phyloP scores from a whole-genome alignment of 2,329 filamentous ascomycete species.

The Penicillium sp. region DNA sequence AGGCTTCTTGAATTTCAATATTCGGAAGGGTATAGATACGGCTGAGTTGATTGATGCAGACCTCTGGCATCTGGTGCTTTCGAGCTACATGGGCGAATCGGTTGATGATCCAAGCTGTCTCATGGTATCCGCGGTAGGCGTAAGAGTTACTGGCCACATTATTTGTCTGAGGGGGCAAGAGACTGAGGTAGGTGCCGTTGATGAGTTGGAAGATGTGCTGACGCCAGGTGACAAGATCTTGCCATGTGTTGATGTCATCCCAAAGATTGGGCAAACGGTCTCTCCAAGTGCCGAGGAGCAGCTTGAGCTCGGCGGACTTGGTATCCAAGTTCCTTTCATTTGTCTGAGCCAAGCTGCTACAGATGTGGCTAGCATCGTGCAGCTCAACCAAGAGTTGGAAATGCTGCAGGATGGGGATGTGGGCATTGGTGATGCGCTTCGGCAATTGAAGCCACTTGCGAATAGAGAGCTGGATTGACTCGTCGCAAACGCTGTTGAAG shows the following conservation, averaged over 20 bases:
- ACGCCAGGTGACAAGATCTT: constrained; percentile 98
- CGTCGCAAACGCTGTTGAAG: constrained; percentile 88
- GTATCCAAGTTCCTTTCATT: constrained; percentile 81
- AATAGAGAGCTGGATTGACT: constrained; percentile 95
- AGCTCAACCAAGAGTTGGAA: constrained; percentile 98
- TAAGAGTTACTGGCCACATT: constrained; percentile 88
- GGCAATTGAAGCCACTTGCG: constrained; percentile 99
- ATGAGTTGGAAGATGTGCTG: constrained; percentile 99
- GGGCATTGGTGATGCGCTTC: constrained; percentile 85
- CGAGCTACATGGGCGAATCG: constrained; percentile 95
- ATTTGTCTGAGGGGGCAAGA: constrained; percentile 75
- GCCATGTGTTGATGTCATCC: constrained; percentile 99
- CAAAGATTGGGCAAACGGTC: constrained; percentile 95
- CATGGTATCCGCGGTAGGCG: constrained; percentile 94
- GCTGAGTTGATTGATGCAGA: constrained; percentile 95
- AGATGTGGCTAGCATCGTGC: constrained; percentile 96
- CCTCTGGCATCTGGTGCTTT: constrained; percentile 93
- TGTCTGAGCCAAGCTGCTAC: constrained; percentile 81
- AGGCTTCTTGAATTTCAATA: constrained; percentile 98
- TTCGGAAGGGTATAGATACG: constrained; percentile 98
- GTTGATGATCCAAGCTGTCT: constrained; percentile 99
- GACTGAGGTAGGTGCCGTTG: constrained; percentile 84
- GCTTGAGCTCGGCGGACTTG: constrained; percentile 93
- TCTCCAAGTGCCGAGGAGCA: constrained; percentile 90
- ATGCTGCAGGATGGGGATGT: constrained; percentile 91